phyloP scores from a whole-genome alignment of 352 stramenopile species.

The Phytopythium boreale region DNA sequence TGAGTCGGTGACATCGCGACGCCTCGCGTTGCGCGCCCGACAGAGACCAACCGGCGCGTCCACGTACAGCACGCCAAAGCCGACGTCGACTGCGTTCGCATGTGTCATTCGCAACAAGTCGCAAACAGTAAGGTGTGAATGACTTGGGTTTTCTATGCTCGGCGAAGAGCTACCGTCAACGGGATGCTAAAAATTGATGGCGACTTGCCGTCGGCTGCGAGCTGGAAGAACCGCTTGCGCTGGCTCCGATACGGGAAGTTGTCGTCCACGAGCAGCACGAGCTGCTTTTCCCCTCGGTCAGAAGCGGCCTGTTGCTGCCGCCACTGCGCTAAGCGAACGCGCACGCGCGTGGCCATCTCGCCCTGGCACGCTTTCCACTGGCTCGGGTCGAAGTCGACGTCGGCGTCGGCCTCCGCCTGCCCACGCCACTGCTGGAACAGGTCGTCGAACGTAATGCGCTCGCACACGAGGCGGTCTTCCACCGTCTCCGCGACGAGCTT shows the following conservation, averaged over 20 bases:
- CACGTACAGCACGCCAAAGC: constrained; percentile 45
- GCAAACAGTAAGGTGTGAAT: not conserved
- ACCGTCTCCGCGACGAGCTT: constrained; percentile 11
- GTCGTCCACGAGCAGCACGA: constrained; percentile 66
- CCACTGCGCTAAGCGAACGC: constrained; percentile 11
- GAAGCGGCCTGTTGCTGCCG: not conserved
- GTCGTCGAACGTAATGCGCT: constrained; percentile 61
- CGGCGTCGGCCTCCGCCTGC: not conserved
- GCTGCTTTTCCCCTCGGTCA: not conserved
- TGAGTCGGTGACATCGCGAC: constrained; percentile 1
- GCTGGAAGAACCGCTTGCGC: constrained; percentile 63
- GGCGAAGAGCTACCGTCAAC: not conserved
- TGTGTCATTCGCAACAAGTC: not conserved
- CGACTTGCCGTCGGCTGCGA: constrained; percentile 43
- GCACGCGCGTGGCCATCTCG: constrained; percentile 36
- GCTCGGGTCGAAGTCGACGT: constrained; percentile 36
- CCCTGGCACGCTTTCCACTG: constrained; percentile 53
- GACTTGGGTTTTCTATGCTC: not conserved
- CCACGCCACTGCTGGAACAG: constrained; percentile 27
- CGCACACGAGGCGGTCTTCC: constrained; percentile 11
- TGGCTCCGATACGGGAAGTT: constrained; percentile 69
- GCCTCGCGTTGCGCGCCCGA: constrained; percentile 34
- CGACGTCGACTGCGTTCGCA: constrained; percentile 26
- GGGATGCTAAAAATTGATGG: too few relatives aligned
- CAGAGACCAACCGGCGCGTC: constrained; percentile 28